Percentiles rank a stretch among this genome's conserved stretches.
phyloP scores from a whole-genome alignment of 2,329 filamentous ascomycete species.

The Exophiala alcalophila region DNA sequence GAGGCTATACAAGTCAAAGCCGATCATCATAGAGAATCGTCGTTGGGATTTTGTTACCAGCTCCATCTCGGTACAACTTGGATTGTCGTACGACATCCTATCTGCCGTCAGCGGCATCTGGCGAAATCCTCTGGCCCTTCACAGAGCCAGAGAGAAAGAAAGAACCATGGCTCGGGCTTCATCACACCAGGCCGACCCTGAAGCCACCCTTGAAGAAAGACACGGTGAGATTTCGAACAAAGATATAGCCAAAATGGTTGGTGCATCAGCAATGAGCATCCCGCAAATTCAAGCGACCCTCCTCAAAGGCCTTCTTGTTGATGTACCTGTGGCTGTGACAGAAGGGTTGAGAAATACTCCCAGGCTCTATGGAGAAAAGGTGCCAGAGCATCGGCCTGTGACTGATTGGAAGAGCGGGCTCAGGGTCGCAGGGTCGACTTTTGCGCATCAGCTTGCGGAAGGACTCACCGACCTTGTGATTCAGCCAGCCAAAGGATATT shows the following conservation, averaged over 20 bases:
- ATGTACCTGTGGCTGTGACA: conserved; percentile 48
- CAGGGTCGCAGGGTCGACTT: conserved; percentile 45
- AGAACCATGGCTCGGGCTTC: conserved; percentile 1
- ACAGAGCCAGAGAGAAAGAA: conserved; percentile 1
- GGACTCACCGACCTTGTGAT: conserved; percentile 44
- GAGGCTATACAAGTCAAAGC: conserved; percentile 36
- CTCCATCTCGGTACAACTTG: conserved; percentile 5
- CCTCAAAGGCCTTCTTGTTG: conserved; percentile 37
- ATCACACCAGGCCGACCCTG: background rate
- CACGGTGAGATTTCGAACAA: conserved; percentile 6
- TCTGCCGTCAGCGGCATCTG: conserved; percentile 7
- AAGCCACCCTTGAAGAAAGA: background rate
- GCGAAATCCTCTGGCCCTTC: conserved; percentile 4
- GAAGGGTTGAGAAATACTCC: conserved; percentile 55
- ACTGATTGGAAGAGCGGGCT: conserved; percentile 48
- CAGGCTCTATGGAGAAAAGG: conserved; percentile 51
- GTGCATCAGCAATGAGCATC: conserved; percentile 17
- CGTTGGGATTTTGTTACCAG: conserved; percentile 10
- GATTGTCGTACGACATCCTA: conserved; percentile 8
- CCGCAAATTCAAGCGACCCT: conserved; percentile 1
- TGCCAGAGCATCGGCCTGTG: conserved; percentile 40
- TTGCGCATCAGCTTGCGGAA: conserved; percentile 44
- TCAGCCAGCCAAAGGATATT: conserved; percentile 44
- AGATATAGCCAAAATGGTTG: conserved; percentile 28
- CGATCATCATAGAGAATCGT: conserved; percentile 24